Base-by-base conservation (phyloP, 441 rosid genomes). In the Francoa sonchifolia region DNA sequence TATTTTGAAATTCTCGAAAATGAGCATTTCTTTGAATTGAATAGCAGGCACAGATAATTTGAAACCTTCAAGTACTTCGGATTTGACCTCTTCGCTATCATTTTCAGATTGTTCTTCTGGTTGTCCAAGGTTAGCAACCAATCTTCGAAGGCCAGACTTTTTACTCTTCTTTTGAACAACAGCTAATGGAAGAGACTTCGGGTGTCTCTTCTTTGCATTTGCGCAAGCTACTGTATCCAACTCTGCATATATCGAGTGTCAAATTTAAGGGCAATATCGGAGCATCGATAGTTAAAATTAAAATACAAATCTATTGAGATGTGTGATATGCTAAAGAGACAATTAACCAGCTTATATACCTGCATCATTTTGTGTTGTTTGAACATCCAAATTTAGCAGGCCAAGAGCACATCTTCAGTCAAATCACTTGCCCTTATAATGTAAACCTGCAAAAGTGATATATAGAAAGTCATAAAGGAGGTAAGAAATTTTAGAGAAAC, bases 31-130 rank as follows among this genome's bases (percentile, higher is more conserved):
- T 45, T 58, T 41, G 21, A 75, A 67, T 45, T 63, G 68, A 60
- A 71, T 36, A 44, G 62, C 55, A 8, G 61, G 73, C n/a, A 50
- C 33, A 2, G 73, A 52, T 47, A 62, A 47, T 42, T 71, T 76
- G 64, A 48, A 61, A 50, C 71, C 83, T 66, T 79, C 89, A 20
- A 71, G 44, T 65, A 76, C 79, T 71, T 73, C 79, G 1, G 81
- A 73, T 44, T 67, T 78, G 33, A 71, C 79, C 31, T 75, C 88
- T 53, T 73, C 81, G 16, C 81, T 79, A 39, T 79, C 81, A 44
- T 68, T 68, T 65, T 64, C 77, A 12, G 77, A 75, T 48, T 62
- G 80, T 55, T 71, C 80, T 0, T 63, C 54, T 44, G 45, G 22
- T 54, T 42, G 62, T 44, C 59, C 55, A 21, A 15, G 31, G 27